Base-by-base conservation (phyloP, 2,329 filamentous ascomycete species). In the Colletotrichum sp. region DNA sequence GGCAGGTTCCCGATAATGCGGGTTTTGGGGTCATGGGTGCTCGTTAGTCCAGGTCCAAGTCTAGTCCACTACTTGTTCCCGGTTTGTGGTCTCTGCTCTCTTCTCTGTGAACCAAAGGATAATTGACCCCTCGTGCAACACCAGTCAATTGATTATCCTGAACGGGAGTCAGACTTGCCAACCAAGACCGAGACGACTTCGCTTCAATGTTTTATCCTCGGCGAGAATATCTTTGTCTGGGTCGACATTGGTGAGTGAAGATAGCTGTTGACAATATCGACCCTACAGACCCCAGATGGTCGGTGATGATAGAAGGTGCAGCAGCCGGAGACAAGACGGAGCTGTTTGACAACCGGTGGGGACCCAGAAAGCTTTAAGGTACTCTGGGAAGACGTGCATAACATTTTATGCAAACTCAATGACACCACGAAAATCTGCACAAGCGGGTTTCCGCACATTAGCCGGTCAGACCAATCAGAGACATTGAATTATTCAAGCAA, bases 401-500 rank as follows among this genome's bases (percentile, higher is more conserved):
- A 64, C 6, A 28, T 39, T 13, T 68, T 76, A 26, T 76, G 74
- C 70, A 76, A 39, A 10, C n/a, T 32, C 21, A 32, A 69, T 74
- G 59, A 66, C 59, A 67, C 65, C 26, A 34, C 10, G 13, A 49
- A 26, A 6, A 12, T 63, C n/a, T 70, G 68, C 68, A 70, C 13
- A 63, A 70, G 12, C 13, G 28, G 62, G 73, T 52, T 65, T 28
- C 69, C 75, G 55, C 18, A 8, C 4, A 44, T 28, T 73, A 66
- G 44, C 66, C 66, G 55, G 59, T 4, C 34, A 30, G 18, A 39
- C 77, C 77, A 78, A 78, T 78, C 77, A 78, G 13, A 44, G 32
- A 15, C 36, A 59, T 71, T 66, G 68, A 52, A 77, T 77, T 71
- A 71, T 77, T 73, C 77, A 78, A 78, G 77, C 77, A 78, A 75